Conservation (phyloP, 257 asterid species). For the Capsicum baccatum region DNA sequence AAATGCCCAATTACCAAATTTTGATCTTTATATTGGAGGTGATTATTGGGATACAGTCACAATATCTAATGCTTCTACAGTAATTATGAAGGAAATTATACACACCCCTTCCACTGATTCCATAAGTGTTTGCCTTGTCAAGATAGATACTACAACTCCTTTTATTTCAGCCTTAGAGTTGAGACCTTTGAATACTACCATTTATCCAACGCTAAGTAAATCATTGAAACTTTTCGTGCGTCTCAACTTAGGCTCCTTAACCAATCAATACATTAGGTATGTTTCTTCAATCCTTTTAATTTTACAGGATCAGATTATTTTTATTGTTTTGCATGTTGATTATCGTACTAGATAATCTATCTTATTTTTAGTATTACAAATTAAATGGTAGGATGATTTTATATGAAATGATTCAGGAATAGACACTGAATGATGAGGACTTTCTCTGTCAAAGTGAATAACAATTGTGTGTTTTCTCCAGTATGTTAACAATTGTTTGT, state of each 20-base stretch:
- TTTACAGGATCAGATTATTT: background rate
- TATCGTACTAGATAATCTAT: too few species aligned
- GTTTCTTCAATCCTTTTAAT: background rate
- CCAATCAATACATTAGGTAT: background rate
- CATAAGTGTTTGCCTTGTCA: slow-evolving; percentile 32
- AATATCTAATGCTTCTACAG: background rate
- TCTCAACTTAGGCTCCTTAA: background rate
- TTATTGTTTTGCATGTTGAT: too few species aligned
- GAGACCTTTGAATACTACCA: slow-evolving; percentile 17
- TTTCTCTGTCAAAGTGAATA: too few species aligned
- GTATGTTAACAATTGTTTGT: too few species aligned
- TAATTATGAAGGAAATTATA: slow-evolving; percentile 14
- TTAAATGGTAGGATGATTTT: too few species aligned
- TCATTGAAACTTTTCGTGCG: background rate
- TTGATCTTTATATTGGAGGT: slow-evolving; percentile 34
- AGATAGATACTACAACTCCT: slow-evolving; percentile 21
- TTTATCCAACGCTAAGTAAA: background rate
- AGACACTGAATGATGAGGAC: too few species aligned
- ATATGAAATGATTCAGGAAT: too few species aligned
- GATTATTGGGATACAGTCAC: slow-evolving; percentile 33
- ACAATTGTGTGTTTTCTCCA: too few species aligned
- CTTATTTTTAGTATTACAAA: too few species aligned
- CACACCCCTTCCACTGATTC: slow-evolving; percentile 21
- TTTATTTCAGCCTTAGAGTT: slow-evolving; percentile 36
- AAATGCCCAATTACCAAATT: slow-evolving; percentile 1